Percentiles rank a stretch among this genome's conserved stretches.
phyloP scores from a whole-genome alignment of 345 rosid genomes.

The Euphorbia tirucalli region DNA sequence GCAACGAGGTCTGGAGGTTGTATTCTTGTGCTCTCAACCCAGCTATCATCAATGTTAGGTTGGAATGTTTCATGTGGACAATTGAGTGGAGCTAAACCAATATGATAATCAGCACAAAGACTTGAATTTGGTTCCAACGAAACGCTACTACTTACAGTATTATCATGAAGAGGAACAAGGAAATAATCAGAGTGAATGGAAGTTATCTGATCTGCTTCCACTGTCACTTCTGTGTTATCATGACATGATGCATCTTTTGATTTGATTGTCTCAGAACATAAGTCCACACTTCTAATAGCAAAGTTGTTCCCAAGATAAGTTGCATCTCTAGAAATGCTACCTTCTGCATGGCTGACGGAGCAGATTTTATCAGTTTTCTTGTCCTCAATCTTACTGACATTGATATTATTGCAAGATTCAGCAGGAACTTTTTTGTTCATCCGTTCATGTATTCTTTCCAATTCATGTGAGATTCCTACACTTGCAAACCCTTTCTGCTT shows the following conservation, averaged over 20 bases:
- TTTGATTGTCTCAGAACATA: constrained; percentile 20
- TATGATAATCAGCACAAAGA: constrained; percentile 34
- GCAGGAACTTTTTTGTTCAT: constrained; percentile 46
- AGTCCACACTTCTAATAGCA: constrained; percentile 19
- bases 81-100: constrained; percentile 34
- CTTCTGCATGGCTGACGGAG: constrained; percentile 18
- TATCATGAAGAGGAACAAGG: constrained; percentile 33
- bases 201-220: constrained; percentile 22
- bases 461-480: constrained; percentile 31
- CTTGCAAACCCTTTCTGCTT: constrained; percentile 27
- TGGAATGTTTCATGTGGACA: constrained; percentile 20
- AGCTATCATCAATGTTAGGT: constrained; percentile 15
- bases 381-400: constrained; percentile 25
- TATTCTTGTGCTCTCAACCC: constrained; percentile 29
- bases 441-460: constrained; percentile 40
- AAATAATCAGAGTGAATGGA: constrained; percentile 44
- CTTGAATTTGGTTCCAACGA: constrained; percentile 28
- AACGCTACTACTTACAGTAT: constrained; percentile 28
- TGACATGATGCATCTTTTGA: constrained; percentile 30
- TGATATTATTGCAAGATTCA: constrained; percentile 15
- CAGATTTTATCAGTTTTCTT: constrained; percentile 23
- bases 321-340: constrained; percentile 27
- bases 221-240: constrained; percentile 12
- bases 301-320: constrained; percentile 23
- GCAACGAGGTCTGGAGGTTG: constrained; percentile 16